These are phyloP conservation scores for Allantophomopsis cytisporea DNA, from an alignment of 2,329 filamentous ascomycete genomes.

Conservation along the genomic window DNA sequence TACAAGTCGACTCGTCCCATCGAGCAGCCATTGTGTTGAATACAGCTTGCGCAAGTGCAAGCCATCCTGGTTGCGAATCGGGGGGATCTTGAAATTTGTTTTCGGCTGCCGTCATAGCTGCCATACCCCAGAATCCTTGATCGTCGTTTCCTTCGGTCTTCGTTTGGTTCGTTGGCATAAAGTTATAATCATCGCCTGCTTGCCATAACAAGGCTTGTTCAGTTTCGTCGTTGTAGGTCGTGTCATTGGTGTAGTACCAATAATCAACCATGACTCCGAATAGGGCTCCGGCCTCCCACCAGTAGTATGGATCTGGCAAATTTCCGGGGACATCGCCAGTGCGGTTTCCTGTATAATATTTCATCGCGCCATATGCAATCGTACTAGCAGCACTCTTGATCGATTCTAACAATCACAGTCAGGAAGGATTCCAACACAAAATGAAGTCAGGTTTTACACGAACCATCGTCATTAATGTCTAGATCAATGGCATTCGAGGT, in stretches of 20 bases:
- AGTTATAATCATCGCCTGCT: conserved; percentile 57
- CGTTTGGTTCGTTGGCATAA: conserved; percentile 63
- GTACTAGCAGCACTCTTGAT: conserved; percentile 3
- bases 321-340: conserved; percentile 33
- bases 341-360: conserved; percentile 24
- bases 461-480: too few species aligned
- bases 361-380: conserved; percentile 3
- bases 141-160: conserved; percentile 59
- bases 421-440: too few species aligned
- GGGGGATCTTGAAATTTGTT: conserved; percentile 46
- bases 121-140: conserved; percentile 61
- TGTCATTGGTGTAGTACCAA: conserved; percentile 68
- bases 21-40: conserved; percentile 65
- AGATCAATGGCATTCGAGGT: too few species aligned
- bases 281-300: conserved; percentile 62
- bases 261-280: conserved; percentile 63
- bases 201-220: conserved; percentile 59
- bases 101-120: conserved; percentile 57
- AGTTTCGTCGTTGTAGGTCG: conserved; percentile 53
- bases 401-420: conserved; percentile 4
- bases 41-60: conserved; percentile 61
- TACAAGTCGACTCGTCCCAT: conserved; percentile 56
- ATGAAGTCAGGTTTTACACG: too few species aligned
- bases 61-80: conserved; percentile 44
- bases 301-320: conserved; percentile 35